Conservation (phyloP, 768 basidiomycete species). For the Amanita muscaria region DNA sequence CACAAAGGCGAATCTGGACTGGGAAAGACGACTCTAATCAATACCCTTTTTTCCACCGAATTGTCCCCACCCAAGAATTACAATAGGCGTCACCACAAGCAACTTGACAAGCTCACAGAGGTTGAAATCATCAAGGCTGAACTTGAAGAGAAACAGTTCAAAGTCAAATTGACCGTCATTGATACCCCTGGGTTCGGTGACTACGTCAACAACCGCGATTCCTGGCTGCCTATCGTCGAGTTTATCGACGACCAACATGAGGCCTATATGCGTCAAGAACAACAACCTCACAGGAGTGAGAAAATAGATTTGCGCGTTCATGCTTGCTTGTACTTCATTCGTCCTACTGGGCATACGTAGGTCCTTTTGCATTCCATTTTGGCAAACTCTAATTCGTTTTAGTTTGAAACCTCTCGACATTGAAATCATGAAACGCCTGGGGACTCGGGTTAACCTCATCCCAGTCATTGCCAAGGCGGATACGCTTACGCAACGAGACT, state of each 20-base stretch:
- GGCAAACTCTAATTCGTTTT: slow-evolving; percentile 8
- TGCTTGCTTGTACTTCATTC: slow-evolving; percentile 94
- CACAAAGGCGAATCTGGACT: slow-evolving; percentile 85
- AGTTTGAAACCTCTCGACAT: slow-evolving; percentile 96
- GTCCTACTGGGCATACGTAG: slow-evolving; percentile 94
- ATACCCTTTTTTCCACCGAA: slow-evolving; percentile 98
- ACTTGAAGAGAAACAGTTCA: slow-evolving; percentile 98
- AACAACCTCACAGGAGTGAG: slow-evolving; percentile 91
- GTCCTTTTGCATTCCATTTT: slow-evolving; percentile 21
- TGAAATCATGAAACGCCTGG: slow-evolving; percentile 99
- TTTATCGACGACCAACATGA: slow-evolving; percentile 97
- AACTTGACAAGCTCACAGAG: slow-evolving; percentile 97
- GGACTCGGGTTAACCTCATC: slow-evolving; percentile 95
- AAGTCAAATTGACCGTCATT: slow-evolving; percentile 97
- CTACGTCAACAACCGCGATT: slow-evolving; percentile 99
- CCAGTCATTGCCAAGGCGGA: slow-evolving; percentile 98
- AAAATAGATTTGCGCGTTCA: slow-evolving; percentile 96
- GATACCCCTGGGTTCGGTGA: slow-evolving; percentile 99
- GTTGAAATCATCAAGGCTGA: slow-evolving; percentile 99
- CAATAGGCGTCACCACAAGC: slow-evolving; percentile 80
- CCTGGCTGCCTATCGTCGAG: slow-evolving; percentile 96
- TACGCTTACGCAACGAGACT: slow-evolving; percentile 90
- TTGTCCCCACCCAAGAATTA: slow-evolving; percentile 90
- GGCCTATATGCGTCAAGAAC: slow-evolving; percentile 95
- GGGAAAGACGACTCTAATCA: slow-evolving; percentile 96